Base-by-base conservation (phyloP, 441 rosid species). In the Gossypium trilobum region DNA sequence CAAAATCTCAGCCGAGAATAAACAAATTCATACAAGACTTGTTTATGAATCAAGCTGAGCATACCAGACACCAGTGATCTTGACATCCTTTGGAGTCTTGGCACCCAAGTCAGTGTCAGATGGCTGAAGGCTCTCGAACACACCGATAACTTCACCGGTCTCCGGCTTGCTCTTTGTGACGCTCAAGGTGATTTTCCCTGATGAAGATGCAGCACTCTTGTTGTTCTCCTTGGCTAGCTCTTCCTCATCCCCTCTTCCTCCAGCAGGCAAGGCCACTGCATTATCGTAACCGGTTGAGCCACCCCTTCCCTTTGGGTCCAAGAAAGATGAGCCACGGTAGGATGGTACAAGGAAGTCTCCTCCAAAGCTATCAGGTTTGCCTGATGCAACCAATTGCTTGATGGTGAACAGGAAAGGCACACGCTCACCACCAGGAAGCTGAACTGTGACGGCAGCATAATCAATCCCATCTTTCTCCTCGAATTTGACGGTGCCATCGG, bases 241-340 rank as follows among this genome's bases (percentile, higher is more conserved):
- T 74, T 90, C 95, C 73, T 92, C 95, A 0, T 92, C 96, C 62
- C 95, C 98, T 73, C 98, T 86, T 8, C 98, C 98, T 29, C 97
- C 98, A 0, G 96, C 98, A 0, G 98, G 95, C 83, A 92, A 77
- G 1, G 98, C 95, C 54, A 92, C 86, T 0, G 93, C 96, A 60
- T 81, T 92, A 25, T 92, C 96, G 25, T 92, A 92, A 5, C 97
- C 92, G 1, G 88, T 85, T 2, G 97, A 92, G 0, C 96, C 97
- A 76, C 96, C 97, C 62, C 97, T 79, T 5, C 97, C 97, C 85
- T 92, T 90, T 0, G 96, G 97, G 84, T 92, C 96, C 86, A 90
- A 84, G 81, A 92, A 90, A 2, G 96, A 90, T 0, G 95, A 81
- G 2, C 95, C 96, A 11, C 96, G 87, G 86, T 92, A 92, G 0